These are phyloP conservation scores for Penicillium sp. DNA, from an alignment of 2,329 filamentous ascomycete species.

Conservation along the genomic window DNA sequence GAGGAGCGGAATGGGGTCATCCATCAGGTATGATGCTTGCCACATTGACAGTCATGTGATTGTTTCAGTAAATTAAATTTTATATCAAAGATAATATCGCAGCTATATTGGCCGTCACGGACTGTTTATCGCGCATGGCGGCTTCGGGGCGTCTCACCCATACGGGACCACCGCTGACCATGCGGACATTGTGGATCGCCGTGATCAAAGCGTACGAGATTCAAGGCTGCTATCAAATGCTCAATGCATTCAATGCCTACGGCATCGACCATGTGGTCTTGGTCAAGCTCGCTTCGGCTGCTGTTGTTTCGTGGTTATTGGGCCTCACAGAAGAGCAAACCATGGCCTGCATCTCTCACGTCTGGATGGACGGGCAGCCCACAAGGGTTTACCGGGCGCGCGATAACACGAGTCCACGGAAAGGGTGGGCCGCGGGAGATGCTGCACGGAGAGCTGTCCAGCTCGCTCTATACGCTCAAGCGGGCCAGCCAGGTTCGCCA, in stretches of 20 bases:
- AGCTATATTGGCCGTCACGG: constrained; percentile 39
- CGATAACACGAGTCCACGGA: constrained; percentile 41
- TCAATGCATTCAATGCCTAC: constrained; percentile 43
- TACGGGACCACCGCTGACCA: constrained; percentile 31
- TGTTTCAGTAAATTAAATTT: neutral
- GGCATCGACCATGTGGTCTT: constrained; percentile 48
- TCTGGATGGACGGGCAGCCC: constrained; percentile 44
- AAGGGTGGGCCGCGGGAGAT: constrained; percentile 49
- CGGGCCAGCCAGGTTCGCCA: constrained; percentile 33
- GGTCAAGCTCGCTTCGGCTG: constrained; percentile 46
- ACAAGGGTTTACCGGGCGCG: constrained; percentile 38
- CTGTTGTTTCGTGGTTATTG: constrained; percentile 42
- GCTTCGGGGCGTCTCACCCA: constrained; percentile 5
- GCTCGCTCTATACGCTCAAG: constrained; percentile 33
- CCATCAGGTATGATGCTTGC: constrained; percentile 33
- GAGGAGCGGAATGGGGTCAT: constrained; percentile 48
- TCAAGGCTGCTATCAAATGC: constrained; percentile 42
- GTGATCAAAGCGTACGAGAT: constrained; percentile 49
- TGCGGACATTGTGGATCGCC: constrained; percentile 35
- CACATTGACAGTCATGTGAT: neutral
- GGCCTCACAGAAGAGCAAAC: constrained; percentile 38
- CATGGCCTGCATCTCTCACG: constrained; percentile 41
- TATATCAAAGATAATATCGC: constrained; percentile 41
- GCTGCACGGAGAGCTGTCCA: constrained; percentile 46
- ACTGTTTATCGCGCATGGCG: constrained; percentile 32